Base-by-base conservation (phyloP, 495 filamentous ascomycete species). In the Penicillium canescens region DNA sequence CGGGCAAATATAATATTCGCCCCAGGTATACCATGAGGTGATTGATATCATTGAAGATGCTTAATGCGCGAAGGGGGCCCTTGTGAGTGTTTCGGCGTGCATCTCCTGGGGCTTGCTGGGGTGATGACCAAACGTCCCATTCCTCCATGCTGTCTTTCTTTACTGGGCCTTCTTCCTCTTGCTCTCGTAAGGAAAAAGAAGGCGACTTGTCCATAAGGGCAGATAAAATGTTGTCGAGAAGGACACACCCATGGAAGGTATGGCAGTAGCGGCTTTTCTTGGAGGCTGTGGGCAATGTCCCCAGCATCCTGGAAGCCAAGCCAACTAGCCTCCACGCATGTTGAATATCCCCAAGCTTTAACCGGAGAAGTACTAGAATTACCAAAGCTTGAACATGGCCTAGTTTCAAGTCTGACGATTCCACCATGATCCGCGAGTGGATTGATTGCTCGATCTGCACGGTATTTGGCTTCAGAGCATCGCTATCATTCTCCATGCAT, bases 371-470 rank as follows among this genome's bases (percentile, higher is more conserved):
- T 20, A 75, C 56, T 2, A 86, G 65, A n/a, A 86, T 64, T 5
- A 86, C 55, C 11, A 83, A 70, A 0, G 83, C 79, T 60, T 82
- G 78, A 24, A 82, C 67, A 59, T 84, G 80, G 35, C 77, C 72
- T 9, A 81, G 39, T 39, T 78, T 72, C 38, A 76, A 71, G 9
- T 47, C 35, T 3, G 70, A 77, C 42, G 73, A 63, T 38, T 35
- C 14, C 5, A 21, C 33, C 3, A 44, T 40, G 9, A 46, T 21
- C 23, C 42, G 50, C 13, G 55, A 42, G 28, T 50, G 42, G 35
- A 62, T 46, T 24, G 50, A 46, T n/a, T 52, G 38, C 38, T 63
- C 54, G 18, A 63, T 50, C 7, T 34, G 16, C 1, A 24, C 42
- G 6, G 23, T 12, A 7, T 35, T 35, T 6, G 55, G 52, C 6